Conservation (phyloP, 768 basidiomycete genomes). For the Dictyophora rubrovolvata region DNA sequence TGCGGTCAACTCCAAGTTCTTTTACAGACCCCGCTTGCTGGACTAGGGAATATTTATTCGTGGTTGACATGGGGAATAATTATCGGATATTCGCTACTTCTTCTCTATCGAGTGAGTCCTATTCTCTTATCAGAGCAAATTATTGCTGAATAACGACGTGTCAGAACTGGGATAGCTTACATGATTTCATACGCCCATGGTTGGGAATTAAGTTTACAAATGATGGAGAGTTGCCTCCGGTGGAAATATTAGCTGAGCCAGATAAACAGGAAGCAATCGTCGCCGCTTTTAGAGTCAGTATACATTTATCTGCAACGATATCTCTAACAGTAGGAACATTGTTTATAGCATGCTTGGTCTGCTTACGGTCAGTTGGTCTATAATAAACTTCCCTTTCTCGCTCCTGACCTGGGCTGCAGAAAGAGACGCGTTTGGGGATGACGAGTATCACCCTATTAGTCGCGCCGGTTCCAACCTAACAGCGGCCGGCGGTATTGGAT, state of each 20-base stretch:
- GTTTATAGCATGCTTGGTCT: conserved; percentile 65
- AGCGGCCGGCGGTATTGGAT: conserved; percentile 71
- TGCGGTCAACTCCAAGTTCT: neutral
- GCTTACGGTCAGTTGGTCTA: conserved; percentile 58
- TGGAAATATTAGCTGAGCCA: conserved; percentile 44
- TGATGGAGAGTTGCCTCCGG: neutral
- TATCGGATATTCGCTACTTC: neutral
- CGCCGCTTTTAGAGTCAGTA: conserved; percentile 65
- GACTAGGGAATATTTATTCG: neutral
- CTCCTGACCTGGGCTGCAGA: conserved; percentile 33
- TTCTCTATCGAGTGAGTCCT: neutral
- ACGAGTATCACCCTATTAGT: conserved; percentile 85
- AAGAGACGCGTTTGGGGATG: conserved; percentile 80
- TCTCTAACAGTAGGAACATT: conserved; percentile 10
- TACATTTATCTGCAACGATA: neutral
- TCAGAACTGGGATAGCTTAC: neutral
- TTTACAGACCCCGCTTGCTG: neutral
- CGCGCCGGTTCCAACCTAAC: conserved; percentile 71
- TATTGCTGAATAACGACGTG: neutral
- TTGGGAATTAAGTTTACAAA: neutral
- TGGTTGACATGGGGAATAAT: neutral
- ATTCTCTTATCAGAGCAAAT: neutral
- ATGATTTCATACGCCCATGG: neutral
- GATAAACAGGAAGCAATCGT: conserved; percentile 60
- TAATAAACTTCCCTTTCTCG: conserved; percentile 10